phyloP scores from a whole-genome alignment of 78 protist species.

The Dictyostelium intermedium region DNA sequence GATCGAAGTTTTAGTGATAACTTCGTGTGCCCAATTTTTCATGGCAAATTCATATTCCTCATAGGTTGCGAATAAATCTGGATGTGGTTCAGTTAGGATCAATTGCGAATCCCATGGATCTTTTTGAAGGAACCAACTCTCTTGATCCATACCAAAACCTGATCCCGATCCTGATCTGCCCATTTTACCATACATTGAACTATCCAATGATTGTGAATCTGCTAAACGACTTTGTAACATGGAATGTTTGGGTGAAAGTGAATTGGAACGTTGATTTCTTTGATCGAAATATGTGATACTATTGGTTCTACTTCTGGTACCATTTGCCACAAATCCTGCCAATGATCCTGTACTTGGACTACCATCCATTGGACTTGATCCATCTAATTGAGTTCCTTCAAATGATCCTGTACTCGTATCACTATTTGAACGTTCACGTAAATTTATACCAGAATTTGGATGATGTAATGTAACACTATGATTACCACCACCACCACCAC shows the following conservation, averaged over 20 bases:
- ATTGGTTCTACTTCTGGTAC: constrained; percentile 43
- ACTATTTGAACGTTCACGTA: constrained; percentile 30
- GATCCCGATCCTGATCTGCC: background rate
- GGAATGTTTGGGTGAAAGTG: constrained; percentile 66
- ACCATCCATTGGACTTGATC: constrained; percentile 47
- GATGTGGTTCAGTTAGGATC: constrained; percentile 38
- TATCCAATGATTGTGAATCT: constrained; percentile 6
- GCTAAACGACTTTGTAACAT: constrained; percentile 14
- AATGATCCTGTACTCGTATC: constrained; percentile 69
- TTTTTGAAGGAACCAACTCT: constrained; percentile 7
- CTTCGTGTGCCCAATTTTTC: constrained; percentile 63
- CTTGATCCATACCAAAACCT: background rate
- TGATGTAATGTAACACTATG: background rate
- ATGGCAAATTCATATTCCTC: constrained; percentile 71
- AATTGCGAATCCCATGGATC: constrained; percentile 73
- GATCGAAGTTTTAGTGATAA: constrained; percentile 1
- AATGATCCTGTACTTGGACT: constrained; percentile 33
- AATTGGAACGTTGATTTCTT: constrained; percentile 37
- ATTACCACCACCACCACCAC: background rate
- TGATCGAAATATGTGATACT: constrained; percentile 40
- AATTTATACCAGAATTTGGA: background rate
- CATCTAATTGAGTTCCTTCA: constrained; percentile 36
- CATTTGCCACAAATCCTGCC: constrained; percentile 22
- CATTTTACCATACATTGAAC: constrained; percentile 13
- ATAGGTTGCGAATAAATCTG: constrained; percentile 43